Evolutionary conservation across 495 filamentous ascomycete species (phyloP), one percentile per base, ranked within the genome.

Genomic region (Aspergillus sclerotioniger): DNA sequence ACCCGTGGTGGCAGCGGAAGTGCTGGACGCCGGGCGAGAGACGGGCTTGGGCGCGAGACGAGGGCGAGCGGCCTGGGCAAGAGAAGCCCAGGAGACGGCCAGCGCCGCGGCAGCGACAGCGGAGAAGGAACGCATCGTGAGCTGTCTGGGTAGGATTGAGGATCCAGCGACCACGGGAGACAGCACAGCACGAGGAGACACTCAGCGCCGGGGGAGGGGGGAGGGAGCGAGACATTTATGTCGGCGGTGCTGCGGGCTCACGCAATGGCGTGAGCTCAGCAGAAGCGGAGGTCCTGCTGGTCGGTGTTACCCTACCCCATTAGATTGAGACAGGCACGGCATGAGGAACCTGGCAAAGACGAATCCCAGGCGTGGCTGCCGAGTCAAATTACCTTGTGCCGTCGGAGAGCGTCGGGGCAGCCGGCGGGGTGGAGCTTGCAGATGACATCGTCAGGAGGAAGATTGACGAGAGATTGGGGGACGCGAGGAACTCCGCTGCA

Each of bases 381-480:
- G 25, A 25, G 25, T 25, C 25, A 25, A 25, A 25, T 25, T 25
- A 25, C 17, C 20, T 39, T 39, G 21, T 13, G 17, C 52, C 52
- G 52, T 46, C 52, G 52, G 52, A 54, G 37, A 54, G 52, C 52
- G 52, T 54, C 52, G 52, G 52, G 47, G 25, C 3, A 2, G 44
- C 44, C 25, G 21, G 25, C 6, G 47, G 15, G 16, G 47, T 50
- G 47, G 25, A 50, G 47, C 25, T 13, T 16, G 47, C 17, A 28
- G 25, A 6, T 16, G 25, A 50, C 47, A 50, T 32, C 16, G 47
- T 50, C 47, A 16, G 31, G 47, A 50, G 51, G 15, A 20, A 33
- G 28, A 16, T 25, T 25, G 25, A 28, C 10, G 39, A 50, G 28
- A 54, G 31, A 17, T 56, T 28, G 4, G 19, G 2, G 25, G 39